Evolutionary conservation across 139 green algal genomes (phyloP).

Genomic region (Chlorella ohadii): DNA sequence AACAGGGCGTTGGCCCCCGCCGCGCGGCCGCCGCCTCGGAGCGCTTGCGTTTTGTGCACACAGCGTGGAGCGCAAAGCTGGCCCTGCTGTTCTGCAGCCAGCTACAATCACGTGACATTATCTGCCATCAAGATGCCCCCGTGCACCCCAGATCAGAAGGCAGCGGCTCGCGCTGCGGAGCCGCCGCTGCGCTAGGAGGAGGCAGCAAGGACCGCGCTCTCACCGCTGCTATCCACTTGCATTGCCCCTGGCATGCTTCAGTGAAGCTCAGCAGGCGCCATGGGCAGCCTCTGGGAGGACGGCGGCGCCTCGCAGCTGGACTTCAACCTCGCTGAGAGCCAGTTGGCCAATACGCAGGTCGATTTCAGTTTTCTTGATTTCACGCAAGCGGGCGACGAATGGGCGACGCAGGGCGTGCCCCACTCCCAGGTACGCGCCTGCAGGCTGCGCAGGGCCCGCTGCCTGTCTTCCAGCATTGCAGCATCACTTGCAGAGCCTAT

Average conservation of each 20-base stretch:
- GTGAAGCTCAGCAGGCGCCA: background rate
- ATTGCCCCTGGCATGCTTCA: background rate
- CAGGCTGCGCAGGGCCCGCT: background rate
- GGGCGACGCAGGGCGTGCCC: background rate
- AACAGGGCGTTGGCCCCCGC: no score
- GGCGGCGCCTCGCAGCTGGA: conserved; percentile 6
- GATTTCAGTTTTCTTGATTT: conserved; percentile 43
- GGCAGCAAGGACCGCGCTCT: no score
- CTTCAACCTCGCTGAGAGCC: conserved; percentile 7
- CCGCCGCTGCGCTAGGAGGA: no score
- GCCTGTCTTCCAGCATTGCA: background rate
- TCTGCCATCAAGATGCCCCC: no score
- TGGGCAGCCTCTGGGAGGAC: background rate
- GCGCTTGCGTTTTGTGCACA: no score
- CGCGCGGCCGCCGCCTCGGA: no score
- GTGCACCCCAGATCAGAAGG: no score
- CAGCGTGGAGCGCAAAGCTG: no score
- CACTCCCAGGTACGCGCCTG: background rate
- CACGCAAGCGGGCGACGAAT: conserved; percentile 3
- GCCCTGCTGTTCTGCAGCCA: no score
- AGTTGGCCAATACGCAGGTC: conserved; percentile 25
- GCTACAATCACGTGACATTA: no score
- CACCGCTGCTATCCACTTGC: background rate
- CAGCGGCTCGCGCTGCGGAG: no score
- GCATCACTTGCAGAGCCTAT: no score